Conservation (phyloP, 768 basidiomycete species). For the Panaeolus cyanescens region DNA sequence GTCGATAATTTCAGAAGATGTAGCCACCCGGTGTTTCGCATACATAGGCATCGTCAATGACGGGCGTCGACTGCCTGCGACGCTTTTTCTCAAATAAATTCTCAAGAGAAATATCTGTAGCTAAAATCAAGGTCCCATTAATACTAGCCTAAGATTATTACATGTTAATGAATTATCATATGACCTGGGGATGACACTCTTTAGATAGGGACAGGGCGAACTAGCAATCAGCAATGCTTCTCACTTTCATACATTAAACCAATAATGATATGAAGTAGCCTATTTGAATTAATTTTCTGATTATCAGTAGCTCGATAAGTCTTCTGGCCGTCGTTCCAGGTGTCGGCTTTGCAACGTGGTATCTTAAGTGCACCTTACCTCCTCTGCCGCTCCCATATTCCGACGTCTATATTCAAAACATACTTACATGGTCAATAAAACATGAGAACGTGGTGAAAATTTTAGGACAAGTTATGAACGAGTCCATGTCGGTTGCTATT, state of each 20-base stretch:
- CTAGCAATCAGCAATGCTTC: neutral
- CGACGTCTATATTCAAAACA: neutral
- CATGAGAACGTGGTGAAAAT: neutral
- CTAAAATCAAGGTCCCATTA: neutral
- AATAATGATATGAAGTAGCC: neutral
- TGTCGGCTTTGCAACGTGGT: conserved; percentile 1
- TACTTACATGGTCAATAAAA: neutral
- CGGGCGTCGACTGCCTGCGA: no score
- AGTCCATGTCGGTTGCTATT: neutral
- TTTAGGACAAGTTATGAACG: neutral
- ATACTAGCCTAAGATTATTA: neutral
- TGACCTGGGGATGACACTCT: neutral
- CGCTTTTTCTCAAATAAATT: no score
- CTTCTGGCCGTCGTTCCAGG: neutral
- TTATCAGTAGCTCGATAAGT: neutral
- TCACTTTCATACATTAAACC: neutral
- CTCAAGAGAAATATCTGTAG: neutral
- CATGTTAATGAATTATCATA: neutral
- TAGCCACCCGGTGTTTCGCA: neutral
- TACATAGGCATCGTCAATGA: neutral
- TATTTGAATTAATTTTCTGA: neutral
- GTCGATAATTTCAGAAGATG: neutral
- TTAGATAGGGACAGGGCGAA: neutral
- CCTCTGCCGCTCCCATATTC: neutral
- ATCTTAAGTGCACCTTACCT: neutral